Percentiles rank a stretch among this genome's conserved stretches.
These are phyloP conservation scores for Sedum album DNA, from an alignment of 164 flowering plant genomes.

Conservation along the genomic window DNA sequence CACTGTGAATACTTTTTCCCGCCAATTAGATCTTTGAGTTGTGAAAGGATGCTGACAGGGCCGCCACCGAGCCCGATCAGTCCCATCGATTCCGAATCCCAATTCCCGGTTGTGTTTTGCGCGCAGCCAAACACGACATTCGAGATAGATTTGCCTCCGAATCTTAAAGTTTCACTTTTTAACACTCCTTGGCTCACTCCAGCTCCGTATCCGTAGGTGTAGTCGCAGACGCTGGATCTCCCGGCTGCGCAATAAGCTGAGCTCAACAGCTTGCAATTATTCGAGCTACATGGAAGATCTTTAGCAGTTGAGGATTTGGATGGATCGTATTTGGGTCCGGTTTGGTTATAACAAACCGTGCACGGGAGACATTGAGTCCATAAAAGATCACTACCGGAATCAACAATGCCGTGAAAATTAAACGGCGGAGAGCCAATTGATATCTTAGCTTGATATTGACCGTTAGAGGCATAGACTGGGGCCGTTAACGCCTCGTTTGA, in stretches of 20 bases:
- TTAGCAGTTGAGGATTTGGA: not conserved
- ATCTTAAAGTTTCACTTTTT: not conserved
- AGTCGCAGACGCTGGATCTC: not conserved
- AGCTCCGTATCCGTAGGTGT: not conserved
- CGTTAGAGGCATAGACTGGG: not conserved
- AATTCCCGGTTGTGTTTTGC: not conserved
- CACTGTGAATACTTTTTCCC: not conserved
- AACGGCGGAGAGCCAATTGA: not conserved
- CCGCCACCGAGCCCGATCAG: conserved; percentile 3
- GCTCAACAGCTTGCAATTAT: not conserved
- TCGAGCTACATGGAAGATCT: not conserved
- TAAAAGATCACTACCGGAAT: not conserved
- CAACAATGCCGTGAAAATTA: not conserved
- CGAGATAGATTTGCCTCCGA: not conserved
- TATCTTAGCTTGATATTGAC: not conserved
- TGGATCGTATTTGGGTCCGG: not conserved
- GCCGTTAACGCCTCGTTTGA: not conserved
- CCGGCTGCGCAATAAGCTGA: not conserved
- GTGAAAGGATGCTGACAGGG: not conserved
- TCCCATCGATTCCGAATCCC: not conserved
- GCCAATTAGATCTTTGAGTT: not conserved
- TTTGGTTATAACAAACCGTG: not conserved
- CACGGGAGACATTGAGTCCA: conserved; percentile 3
- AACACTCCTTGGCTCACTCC: not conserved
- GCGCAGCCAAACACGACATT: not conserved